Evolutionary conservation across 306 rosid genomes (phyloP).

Genomic region (Ziziphus jujuba): DNA sequence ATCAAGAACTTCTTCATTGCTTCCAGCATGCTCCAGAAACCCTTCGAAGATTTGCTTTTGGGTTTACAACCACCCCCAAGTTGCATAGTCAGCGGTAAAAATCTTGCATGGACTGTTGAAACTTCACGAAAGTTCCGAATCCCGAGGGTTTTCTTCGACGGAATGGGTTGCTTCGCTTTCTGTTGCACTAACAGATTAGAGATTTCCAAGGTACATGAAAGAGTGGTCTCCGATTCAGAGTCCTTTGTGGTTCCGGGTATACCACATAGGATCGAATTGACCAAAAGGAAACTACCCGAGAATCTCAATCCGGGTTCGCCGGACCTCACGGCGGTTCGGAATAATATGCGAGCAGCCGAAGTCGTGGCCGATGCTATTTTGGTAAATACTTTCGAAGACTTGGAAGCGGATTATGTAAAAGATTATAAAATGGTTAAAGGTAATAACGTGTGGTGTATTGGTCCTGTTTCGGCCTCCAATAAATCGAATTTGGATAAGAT

Average conservation of each 20-base stretch:
- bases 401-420: conserved; percentile 25
- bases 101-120: conserved; percentile 24
- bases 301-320: background rate
- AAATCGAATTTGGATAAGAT: conserved; percentile 39
- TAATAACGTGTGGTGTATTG: conserved; percentile 33
- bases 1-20: conserved; percentile 17
- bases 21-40: conserved; percentile 21
- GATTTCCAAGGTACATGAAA: background rate
- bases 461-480: conserved; percentile 49
- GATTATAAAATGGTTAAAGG: conserved; percentile 17
- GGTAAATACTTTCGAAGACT: conserved; percentile 28
- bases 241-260: conserved; percentile 21
- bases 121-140: conserved; percentile 22
- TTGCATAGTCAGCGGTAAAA: conserved; percentile 23
- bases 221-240: background rate
- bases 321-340: background rate
- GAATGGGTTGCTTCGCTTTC: conserved; percentile 23
- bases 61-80: conserved; percentile 14
- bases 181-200: conserved; percentile 13
- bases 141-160: conserved; percentile 30
- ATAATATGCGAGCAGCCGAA: conserved; percentile 17
- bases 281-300: conserved; percentile 16
- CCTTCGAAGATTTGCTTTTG: conserved; percentile 16
- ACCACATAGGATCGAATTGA: conserved; percentile 22
- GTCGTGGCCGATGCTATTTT: conserved; percentile 25